These are phyloP conservation scores for Testicularia cyperi DNA, from an alignment of 1,284 basidiomycete genomes.

Conservation along the genomic window DNA sequence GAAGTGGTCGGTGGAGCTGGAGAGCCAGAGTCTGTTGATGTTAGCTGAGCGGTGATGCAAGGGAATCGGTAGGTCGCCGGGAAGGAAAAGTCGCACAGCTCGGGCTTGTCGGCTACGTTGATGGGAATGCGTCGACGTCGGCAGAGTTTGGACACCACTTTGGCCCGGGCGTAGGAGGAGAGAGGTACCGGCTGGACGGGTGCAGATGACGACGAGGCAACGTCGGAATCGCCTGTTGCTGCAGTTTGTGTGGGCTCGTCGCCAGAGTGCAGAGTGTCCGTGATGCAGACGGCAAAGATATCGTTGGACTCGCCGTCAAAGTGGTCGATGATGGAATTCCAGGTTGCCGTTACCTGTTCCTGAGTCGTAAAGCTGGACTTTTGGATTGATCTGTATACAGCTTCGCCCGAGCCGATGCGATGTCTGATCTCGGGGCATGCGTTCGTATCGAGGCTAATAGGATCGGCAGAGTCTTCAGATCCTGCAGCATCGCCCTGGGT, in stretches of 20 bases:
- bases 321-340: constrained; percentile 9
- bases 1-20: constrained; percentile 32
- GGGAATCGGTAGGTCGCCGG: constrained; percentile 81
- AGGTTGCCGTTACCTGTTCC: constrained; percentile 2
- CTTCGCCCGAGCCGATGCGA: constrained; percentile 60
- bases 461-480: no score
- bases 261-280: constrained; percentile 51
- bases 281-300: constrained; percentile 56
- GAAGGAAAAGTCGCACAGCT: constrained; percentile 86
- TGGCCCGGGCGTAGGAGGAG: constrained; percentile 26
- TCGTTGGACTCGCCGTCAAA: constrained; percentile 9
- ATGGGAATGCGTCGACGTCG: constrained; percentile 68
- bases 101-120: constrained; percentile 83
- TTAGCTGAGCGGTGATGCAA: constrained; percentile 13
- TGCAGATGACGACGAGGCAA: no score
- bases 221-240: neutral
- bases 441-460: no score
- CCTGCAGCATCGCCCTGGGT: no score
- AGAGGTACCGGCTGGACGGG: no score
- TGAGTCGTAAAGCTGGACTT: constrained; percentile 3
- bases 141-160: constrained; percentile 43
- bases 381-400: constrained; percentile 1
- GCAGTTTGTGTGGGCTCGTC: constrained; percentile 26
- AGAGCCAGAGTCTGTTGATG: neutral
- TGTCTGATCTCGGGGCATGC: constrained; percentile 64